Percentiles rank a stretch among this genome's conserved stretches.
Evolutionary conservation across 1,139 yeast genomes (phyloP).

Genomic region (Blastobotrys persicus): DNA sequence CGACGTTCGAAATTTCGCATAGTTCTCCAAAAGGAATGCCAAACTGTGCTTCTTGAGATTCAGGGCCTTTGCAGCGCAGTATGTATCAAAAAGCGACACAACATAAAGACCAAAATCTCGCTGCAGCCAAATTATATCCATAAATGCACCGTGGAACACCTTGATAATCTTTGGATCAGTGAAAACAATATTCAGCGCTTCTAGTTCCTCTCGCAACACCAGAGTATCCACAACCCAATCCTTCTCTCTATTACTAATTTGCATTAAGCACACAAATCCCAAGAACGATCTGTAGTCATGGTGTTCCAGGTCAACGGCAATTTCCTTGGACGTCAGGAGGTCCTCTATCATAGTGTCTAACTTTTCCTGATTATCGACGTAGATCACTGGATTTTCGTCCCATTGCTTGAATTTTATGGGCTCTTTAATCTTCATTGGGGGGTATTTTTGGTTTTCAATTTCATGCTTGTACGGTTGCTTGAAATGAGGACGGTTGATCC

Average conservation of each 20-base stretch:
- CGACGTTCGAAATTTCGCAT: constrained; percentile 82
- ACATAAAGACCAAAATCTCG: constrained; percentile 90
- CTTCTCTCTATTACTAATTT: constrained; percentile 74
- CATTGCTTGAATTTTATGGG: constrained; percentile 64
- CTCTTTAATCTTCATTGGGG: constrained; percentile 47
- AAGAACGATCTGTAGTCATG: constrained; percentile 88
- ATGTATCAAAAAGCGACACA: constrained; percentile 90
- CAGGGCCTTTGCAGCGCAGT: constrained; percentile 76
- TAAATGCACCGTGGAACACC: constrained; percentile 93
- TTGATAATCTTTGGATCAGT: constrained; percentile 78
- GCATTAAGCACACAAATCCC: constrained; percentile 93
- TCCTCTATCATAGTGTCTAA: constrained; percentile 55
- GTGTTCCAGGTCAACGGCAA: constrained; percentile 97
- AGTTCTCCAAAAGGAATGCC: constrained; percentile 77
- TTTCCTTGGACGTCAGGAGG: constrained; percentile 52
- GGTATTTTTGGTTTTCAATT: constrained; percentile 69
- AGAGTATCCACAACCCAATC: constrained; percentile 85
- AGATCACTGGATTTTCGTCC: constrained; percentile 60
- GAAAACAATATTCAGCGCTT: constrained; percentile 66
- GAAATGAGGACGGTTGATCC: constrained; percentile 54
- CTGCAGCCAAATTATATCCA: constrained; percentile 97
- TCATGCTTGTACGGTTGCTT: constrained; percentile 82
- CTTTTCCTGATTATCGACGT: constrained; percentile 64
- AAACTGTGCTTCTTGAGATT: constrained; percentile 80
- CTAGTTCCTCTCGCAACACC: constrained; percentile 68